A percentile compares a stretch with the other conserved stretches of the same genome.
phyloP scores from a whole-genome alignment of 306 rosid species.

The Castanea mollissima region DNA sequence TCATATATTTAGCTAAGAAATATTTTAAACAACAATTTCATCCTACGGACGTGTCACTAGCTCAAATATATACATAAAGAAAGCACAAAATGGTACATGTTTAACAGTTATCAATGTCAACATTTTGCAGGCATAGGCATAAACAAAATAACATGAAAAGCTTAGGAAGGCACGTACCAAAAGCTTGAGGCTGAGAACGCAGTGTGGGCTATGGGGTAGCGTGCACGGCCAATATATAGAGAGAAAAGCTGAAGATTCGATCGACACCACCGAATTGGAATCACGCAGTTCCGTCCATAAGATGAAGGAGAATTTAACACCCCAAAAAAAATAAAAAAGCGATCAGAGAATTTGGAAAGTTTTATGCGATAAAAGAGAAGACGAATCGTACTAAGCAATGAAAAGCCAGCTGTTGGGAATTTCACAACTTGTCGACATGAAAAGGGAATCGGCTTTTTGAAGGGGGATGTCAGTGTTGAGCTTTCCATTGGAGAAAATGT shows the following conservation, averaged over 20 bases:
- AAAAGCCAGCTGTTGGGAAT: background rate
- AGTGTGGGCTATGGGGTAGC: background rate
- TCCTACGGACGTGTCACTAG: background rate
- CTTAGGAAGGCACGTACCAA: slow-evolving; percentile 6
- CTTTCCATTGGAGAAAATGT: background rate
- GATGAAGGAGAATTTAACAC: background rate
- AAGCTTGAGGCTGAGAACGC: slow-evolving; percentile 11
- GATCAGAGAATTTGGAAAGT: slow-evolving; percentile 5
- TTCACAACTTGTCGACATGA: background rate
- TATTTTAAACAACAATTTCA: background rate
- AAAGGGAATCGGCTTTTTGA: slow-evolving; percentile 24
- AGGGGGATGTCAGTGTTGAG: background rate
- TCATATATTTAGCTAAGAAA: background rate
- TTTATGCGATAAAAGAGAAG: background rate
- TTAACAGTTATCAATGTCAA: background rate
- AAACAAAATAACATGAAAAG: background rate
- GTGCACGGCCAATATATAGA: slow-evolving; percentile 1
- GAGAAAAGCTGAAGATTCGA: slow-evolving; percentile 14
- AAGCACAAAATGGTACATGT: background rate
- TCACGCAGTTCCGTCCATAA: background rate
- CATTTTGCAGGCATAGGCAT: background rate
- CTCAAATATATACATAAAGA: background rate
- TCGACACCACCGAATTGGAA: slow-evolving; percentile 28
- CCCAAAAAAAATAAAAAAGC: background rate
- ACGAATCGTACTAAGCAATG: background rate